These are phyloP conservation scores for Megacollybia marginata DNA, from an alignment of 768 basidiomycete genomes.

Conservation along the genomic window DNA sequence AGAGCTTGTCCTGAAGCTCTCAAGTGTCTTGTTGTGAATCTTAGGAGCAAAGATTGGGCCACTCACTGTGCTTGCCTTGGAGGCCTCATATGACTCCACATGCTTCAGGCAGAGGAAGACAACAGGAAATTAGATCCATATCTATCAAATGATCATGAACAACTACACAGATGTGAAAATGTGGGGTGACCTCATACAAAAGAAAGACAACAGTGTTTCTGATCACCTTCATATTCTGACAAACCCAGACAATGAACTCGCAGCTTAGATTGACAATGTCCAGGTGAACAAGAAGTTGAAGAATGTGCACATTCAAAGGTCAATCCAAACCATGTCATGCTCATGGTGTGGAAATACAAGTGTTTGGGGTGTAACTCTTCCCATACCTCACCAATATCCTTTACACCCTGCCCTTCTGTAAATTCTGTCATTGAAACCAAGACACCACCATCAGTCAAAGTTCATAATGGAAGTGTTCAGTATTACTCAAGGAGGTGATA, in stretches of 20 bases:
- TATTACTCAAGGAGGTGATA: no score
- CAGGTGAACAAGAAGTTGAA: conserved; percentile 25
- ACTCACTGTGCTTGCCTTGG: conserved; percentile 46
- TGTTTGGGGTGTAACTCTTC: conserved; percentile 38
- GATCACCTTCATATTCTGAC: conserved; percentile 21
- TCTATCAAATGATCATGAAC: conserved; percentile 39
- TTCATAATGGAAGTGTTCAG: no score
- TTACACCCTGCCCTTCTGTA: no score
- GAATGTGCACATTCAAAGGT: conserved; percentile 35
- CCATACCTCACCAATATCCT: no score
- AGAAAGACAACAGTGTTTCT: conserved; percentile 17
- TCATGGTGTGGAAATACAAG: conserved; percentile 56
- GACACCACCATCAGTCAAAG: no score
- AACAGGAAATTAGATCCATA: no score
- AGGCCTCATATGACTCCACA: conserved; percentile 45
- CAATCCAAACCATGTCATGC: conserved; percentile 37
- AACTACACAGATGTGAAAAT: conserved; percentile 37
- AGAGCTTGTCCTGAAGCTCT: conserved; percentile 34
- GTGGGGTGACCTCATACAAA: conserved; percentile 38
- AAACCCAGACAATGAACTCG: conserved; percentile 49
- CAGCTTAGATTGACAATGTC: conserved; percentile 48
- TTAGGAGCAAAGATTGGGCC: no score
- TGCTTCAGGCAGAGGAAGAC: conserved; percentile 27
- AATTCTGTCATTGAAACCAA: no score
- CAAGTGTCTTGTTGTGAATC: conserved; percentile 49